These are phyloP conservation scores for Osmanthus fragrans DNA, from an alignment of 257 asterid genomes.

Conservation along the genomic window DNA sequence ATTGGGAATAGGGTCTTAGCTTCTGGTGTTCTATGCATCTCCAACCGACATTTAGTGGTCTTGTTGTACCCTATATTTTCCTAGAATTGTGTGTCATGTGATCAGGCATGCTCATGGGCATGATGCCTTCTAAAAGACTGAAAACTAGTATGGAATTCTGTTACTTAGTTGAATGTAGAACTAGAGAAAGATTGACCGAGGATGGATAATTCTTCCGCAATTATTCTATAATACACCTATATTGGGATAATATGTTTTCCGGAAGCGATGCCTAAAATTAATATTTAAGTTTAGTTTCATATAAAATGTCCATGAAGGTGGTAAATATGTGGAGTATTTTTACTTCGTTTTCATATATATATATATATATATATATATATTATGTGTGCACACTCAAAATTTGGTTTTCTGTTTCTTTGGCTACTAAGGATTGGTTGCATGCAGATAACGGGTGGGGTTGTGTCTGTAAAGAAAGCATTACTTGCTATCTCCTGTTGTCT, in stretches of 20 bases:
- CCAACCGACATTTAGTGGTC: neutral
- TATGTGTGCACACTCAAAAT: neutral
- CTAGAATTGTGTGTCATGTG: neutral
- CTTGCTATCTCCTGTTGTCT: slow-evolving; percentile 51
- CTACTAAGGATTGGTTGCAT: slow-evolving; percentile 19
- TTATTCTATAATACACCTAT: neutral
- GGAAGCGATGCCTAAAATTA: neutral
- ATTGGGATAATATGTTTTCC: neutral
- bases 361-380: neutral
- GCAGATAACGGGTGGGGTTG: slow-evolving; percentile 55
- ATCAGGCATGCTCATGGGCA: neutral
- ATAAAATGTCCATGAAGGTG: too few relatives aligned
- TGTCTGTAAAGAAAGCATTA: slow-evolving; percentile 54
- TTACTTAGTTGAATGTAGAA: slow-evolving; percentile 2
- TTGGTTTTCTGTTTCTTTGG: slow-evolving; percentile 6
- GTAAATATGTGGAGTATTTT: neutral
- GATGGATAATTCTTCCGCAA: neutral
- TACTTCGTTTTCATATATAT: neutral
- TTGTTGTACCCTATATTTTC: neutral
- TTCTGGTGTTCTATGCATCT: neutral
- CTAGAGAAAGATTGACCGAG: neutral
- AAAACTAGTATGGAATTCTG: neutral
- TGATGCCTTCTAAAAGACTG: too few relatives aligned
- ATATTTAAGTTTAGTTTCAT: neutral
- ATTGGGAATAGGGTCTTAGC: neutral